Base-by-base conservation (phyloP, 1,284 basidiomycete genomes). In the Apiotrichum veenhuisii region DNA sequence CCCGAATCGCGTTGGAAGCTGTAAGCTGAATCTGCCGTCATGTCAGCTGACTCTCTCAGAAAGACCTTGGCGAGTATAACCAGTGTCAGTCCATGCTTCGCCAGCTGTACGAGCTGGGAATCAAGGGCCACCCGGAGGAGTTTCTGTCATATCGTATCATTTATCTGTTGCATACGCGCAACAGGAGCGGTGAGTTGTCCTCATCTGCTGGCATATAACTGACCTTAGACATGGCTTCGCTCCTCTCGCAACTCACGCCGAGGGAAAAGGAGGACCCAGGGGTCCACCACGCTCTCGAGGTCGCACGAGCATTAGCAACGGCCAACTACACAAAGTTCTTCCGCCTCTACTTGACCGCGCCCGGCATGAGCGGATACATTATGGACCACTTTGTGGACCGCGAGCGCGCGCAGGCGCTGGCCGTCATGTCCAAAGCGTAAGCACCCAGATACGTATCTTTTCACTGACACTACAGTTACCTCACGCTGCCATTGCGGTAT, bases 301-400 rank as follows among this genome's bases (percentile, higher is more conserved):
- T 98, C 55, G 91, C 94, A 70, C 85, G 88, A 37, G 88, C 93
- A 26, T 77, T 94, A 58, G 85, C 92, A 45, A 89, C 89, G 73
- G 91, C 90, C 71, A 98, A 98, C 77, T 98, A 98, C 77, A 88
- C 91, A 77, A 82, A 85, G 47, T 85, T 99, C 67, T 98, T 98
- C 80, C 83, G 85, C 62, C 80, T 94, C 50, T 98, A 91, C 77
- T 69, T 84, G 64, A 81, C 82, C 58, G 90, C 92, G 44, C 94
- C 94, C 42, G 95, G 95, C 74, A 98, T 98, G 96, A 91, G 92
- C 50, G 93, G 86, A 55, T 98, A 98, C 77, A 92, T 99, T 71
- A 96, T 98, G 91, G 95, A 98, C 77, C 93, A 98, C 76, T 97
- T 98, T 74, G 88, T 97, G 65, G 86, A 88, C 70, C 84, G 96